Base-by-base conservation (phyloP, 2,329 filamentous ascomycete species). In the Beauveria brongniartii region DNA sequence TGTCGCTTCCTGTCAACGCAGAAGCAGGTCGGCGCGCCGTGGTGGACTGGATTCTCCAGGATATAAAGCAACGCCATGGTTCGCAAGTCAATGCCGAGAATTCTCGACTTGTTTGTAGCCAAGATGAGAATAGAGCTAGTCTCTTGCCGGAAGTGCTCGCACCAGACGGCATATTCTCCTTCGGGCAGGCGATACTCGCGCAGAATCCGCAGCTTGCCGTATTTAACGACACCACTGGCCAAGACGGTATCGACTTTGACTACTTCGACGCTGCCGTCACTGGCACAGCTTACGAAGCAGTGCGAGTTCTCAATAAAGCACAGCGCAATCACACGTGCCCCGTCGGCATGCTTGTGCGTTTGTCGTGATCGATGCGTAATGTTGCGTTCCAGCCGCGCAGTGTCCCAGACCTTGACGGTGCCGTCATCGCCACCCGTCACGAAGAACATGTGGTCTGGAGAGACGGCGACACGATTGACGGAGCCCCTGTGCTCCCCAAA, bases 281-380 rank as follows among this genome's bases (percentile, higher is more conserved):
- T 91, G 5, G 90, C 92, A 57, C 91, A 94, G 69, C 90, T 96
- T 63, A 96, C 82, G 70, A 99, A 97, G 24, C 90, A 92, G 72
- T 97, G 92, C 0, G 92, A 96, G 66, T 92, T 90, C 69, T 97
- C 92, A 44, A 99, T 85, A 70, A 99, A 97, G 67, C 91, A 92
- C 24, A 99, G 74, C 16, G 90, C 87, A 34, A 91, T 86, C 2
- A 97, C 89, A 62, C 85, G 88, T 0, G 87, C 82, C 1, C 87
- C 88, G 1, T 83, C 75, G 0, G 82, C 82, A 67, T 97, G 90
- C 61, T 82, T 87, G 74, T 97, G 89, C 0, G 90, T 95, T 69
- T 95, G 90, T 24, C 93, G 83, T 30, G 94, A 92, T 48, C 92
- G 85, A 68, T 96, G 89, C 0, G 90, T 89, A 55, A 97, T 85